Evolutionary conservation across 371 early-diverging fungal species (phyloP).

Genomic region (Synchytrium microbalum): DNA sequence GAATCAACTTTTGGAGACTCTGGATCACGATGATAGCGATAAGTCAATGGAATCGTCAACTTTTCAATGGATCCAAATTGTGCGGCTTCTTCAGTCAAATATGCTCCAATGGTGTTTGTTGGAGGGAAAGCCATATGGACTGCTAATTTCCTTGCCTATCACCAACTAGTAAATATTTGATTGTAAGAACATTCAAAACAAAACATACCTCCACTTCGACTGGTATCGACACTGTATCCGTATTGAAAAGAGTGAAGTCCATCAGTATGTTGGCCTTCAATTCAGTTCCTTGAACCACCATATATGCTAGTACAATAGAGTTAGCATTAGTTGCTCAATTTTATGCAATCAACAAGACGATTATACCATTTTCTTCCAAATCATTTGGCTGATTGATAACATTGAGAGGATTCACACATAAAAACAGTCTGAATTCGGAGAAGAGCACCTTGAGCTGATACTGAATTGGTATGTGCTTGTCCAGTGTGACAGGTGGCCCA

Average conservation of each 20-base stretch:
- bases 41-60: slow-evolving; percentile 51
- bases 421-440: slow-evolving; percentile 46
- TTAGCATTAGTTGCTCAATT: background rate
- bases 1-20: slow-evolving; percentile 54
- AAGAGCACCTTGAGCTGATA: slow-evolving; percentile 52
- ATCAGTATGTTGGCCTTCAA: slow-evolving; percentile 39
- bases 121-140: slow-evolving; percentile 52
- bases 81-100: slow-evolving; percentile 47
- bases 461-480: slow-evolving; percentile 53
- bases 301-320: slow-evolving; percentile 39
- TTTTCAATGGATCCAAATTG: slow-evolving; percentile 47
- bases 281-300: slow-evolving; percentile 43
- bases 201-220: slow-evolving; percentile 49
- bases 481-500: slow-evolving; percentile 43
- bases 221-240: slow-evolving; percentile 46
- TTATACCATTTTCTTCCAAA: slow-evolving; percentile 63
- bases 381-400: slow-evolving; percentile 65
- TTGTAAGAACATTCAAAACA: background rate
- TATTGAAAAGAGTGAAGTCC: slow-evolving; percentile 54
- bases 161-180: background rate
- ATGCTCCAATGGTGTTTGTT: slow-evolving; percentile 67
- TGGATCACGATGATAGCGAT: slow-evolving; percentile 52
- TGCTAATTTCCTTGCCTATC: slow-evolving; percentile 42
- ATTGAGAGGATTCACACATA: slow-evolving; percentile 76
- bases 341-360: background rate